These are phyloP conservation scores for Ilyonectria mors-panacis DNA, from an alignment of 2,329 filamentous ascomycete genomes.

Conservation along the genomic window DNA sequence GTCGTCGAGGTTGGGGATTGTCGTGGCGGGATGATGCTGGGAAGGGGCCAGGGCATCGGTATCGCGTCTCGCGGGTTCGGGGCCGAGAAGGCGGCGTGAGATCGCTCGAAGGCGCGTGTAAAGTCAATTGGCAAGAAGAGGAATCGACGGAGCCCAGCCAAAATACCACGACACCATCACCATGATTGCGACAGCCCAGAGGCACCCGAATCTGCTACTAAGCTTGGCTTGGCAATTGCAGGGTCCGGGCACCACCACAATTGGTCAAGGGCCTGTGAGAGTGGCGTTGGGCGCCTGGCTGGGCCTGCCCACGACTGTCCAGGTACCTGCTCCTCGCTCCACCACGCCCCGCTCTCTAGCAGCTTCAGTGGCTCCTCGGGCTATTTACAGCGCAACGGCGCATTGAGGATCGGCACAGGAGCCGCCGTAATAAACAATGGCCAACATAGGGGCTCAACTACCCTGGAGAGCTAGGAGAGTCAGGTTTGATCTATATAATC, in stretches of 20 bases:
- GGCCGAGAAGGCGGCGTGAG: conserved; percentile 16
- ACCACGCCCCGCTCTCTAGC: conserved; percentile 15
- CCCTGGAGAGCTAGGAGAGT: conserved; percentile 12
- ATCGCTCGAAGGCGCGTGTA: conserved; percentile 36
- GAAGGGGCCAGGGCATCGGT: conserved; percentile 26
- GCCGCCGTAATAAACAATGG: conserved; percentile 20
- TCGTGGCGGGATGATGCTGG: conserved; percentile 18
- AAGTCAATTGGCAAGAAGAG: conserved; percentile 35
- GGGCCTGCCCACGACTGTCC: neutral
- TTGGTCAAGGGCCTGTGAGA: conserved; percentile 22
- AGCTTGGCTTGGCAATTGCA: conserved; percentile 32
- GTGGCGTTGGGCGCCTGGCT: conserved; percentile 22
- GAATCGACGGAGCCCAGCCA: conserved; percentile 31
- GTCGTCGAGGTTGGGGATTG: conserved; percentile 10
- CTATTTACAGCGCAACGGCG: conserved; percentile 21
- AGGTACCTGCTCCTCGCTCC: conserved; percentile 25
- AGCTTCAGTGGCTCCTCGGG: conserved; percentile 24
- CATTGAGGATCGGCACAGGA: conserved; percentile 26
- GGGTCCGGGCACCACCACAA: conserved; percentile 27
- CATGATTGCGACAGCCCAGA: conserved; percentile 43
- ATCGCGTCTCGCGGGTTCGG: conserved; percentile 22
- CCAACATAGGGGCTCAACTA: conserved; percentile 31
- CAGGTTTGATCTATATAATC: conserved; percentile 24
- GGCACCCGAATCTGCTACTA: conserved; percentile 26
- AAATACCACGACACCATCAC: conserved; percentile 42